Conservation (phyloP, 2,329 filamentous ascomycete species). For the Colletotrichum magnum region DNA sequence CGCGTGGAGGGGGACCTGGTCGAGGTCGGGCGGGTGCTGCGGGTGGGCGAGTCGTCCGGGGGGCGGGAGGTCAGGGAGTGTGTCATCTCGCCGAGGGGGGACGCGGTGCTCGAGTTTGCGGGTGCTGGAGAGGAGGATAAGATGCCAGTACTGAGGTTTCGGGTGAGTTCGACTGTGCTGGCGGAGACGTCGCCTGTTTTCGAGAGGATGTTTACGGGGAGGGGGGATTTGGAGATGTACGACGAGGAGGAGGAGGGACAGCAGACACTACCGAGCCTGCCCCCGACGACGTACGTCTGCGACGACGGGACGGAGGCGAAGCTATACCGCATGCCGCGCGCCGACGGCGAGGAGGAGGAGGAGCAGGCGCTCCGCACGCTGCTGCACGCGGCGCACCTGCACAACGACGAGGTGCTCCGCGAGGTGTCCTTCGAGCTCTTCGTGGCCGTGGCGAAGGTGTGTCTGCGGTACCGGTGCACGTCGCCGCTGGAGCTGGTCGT, state of each 20-base stretch:
- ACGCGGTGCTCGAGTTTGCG: constrained; percentile 67
- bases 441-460: constrained; percentile 66
- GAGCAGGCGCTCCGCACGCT: constrained; percentile 60
- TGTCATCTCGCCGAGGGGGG: constrained; percentile 60
- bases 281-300: constrained; percentile 53
- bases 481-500: constrained; percentile 65
- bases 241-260: constrained; percentile 52
- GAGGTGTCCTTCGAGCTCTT: constrained; percentile 64
- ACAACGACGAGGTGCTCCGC: constrained; percentile 60
- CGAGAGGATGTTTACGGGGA: constrained; percentile 59
- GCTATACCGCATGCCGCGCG: constrained; percentile 66
- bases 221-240: constrained; percentile 45
- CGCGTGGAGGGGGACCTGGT: constrained; percentile 58
- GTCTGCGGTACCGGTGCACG: constrained; percentile 65
- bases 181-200: constrained; percentile 68
- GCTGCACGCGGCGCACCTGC: constrained; percentile 66
- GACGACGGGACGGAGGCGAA: constrained; percentile 60
- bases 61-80: constrained; percentile 58
- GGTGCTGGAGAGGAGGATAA: constrained; percentile 53
- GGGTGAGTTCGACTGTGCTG: constrained; percentile 65
- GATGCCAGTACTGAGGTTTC: constrained; percentile 61
- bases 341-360: constrained; percentile 59
- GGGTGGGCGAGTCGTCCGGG: constrained; percentile 56
- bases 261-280: constrained; percentile 48
- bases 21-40: constrained; percentile 57